Conservation (phyloP, 305 asterid genomes). For the Lippia alba region DNA sequence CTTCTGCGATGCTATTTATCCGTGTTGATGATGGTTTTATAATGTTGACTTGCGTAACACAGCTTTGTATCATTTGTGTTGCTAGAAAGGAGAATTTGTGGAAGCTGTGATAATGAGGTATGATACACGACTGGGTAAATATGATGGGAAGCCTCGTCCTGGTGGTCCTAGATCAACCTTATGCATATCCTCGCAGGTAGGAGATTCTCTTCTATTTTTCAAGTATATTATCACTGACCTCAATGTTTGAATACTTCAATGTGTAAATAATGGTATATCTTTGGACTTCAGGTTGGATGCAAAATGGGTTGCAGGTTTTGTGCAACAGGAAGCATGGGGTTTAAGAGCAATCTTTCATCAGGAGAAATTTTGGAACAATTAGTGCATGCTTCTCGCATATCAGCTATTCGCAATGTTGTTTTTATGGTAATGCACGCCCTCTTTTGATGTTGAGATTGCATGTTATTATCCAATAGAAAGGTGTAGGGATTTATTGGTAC, state of each 20-base stretch:
- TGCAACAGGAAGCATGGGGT: conserved; percentile 99
- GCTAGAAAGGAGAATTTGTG: conserved; percentile 85
- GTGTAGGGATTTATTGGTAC: conserved; percentile 13
- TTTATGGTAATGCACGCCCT: conserved; percentile 70
- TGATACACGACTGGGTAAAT: conserved; percentile 80
- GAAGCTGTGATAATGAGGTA: conserved; percentile 98
- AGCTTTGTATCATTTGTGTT: conserved; percentile 11
- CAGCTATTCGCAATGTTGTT: conserved; percentile 86
- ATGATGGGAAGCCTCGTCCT: conserved; percentile 86
- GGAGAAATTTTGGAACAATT: conserved; percentile 94
- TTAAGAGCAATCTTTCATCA: conserved; percentile 79
- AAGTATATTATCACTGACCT: conserved; percentile 1
- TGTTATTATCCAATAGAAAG: conserved; percentile 17
- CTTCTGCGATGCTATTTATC: not conserved
- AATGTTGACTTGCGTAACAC: conserved; percentile 6
- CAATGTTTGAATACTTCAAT: not conserved
- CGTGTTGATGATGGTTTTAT: conserved; percentile 14
- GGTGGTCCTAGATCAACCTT: conserved; percentile 94
- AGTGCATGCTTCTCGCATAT: conserved; percentile 86
- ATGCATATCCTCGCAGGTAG: conserved; percentile 95
- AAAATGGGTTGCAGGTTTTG: conserved; percentile 98
- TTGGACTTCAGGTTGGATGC: conserved; percentile 81
- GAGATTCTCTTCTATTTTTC: conserved; percentile 16
- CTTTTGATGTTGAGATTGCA: conserved; percentile 7
- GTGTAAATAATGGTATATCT: conserved; percentile 3